Conservation (phyloP, 2,329 filamentous ascomycete species). For the Xylaria digitata region DNA sequence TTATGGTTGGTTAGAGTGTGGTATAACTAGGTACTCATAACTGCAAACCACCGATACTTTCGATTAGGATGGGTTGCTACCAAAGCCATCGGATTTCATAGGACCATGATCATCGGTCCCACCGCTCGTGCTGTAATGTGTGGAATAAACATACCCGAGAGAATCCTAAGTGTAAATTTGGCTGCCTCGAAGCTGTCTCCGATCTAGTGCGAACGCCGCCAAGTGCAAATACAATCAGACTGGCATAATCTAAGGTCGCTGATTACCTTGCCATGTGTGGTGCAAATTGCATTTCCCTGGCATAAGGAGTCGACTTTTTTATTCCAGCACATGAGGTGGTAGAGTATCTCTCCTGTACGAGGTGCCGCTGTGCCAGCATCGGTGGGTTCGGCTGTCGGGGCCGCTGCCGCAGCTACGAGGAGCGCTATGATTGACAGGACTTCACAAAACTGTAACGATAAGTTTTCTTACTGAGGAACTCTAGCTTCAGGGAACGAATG, state of each 20-base stretch:
- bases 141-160: not conserved
- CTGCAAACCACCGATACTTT: too few relatives aligned
- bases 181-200: not conserved
- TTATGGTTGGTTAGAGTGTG: not conserved
- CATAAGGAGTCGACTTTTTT: not conserved
- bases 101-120: not conserved
- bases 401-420: not conserved
- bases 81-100: too few relatives aligned
- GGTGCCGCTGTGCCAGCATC: not conserved
- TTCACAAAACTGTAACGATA: not conserved
- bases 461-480: not conserved
- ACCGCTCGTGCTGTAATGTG: not conserved
- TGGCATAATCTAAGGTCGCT: not conserved
- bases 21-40: not conserved
- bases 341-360: not conserved
- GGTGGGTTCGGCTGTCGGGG: not conserved
- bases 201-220: not conserved
- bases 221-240: slow-evolving; percentile 11
- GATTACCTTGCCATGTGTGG: not conserved
- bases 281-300: not conserved
- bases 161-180: not conserved
- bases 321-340: slow-evolving; percentile 12
- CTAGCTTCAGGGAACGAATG: not conserved
- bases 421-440: not conserved
- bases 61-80: not conserved